Evolutionary conservation across 2,329 filamentous ascomycete genomes (phyloP).

Genomic region (Eurotiales sp.): DNA sequence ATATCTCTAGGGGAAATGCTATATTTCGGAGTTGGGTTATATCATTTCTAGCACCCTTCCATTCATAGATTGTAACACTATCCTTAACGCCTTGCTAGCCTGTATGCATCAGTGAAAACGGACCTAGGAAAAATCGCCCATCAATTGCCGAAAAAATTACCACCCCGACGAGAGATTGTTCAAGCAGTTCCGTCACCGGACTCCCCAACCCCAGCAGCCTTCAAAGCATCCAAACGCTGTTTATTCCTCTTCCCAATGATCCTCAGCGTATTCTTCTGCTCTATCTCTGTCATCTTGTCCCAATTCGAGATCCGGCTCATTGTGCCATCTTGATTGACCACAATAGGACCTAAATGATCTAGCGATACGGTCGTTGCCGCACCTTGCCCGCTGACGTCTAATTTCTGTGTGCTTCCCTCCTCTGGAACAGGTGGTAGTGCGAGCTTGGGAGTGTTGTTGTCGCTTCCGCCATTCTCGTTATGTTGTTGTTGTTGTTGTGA

Average conservation of each 20-base stretch:
- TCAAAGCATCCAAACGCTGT: conserved; percentile 55
- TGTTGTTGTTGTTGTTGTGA: not conserved
- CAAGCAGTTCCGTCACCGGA: conserved; percentile 2
- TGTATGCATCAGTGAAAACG: not conserved
- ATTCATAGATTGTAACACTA: not conserved
- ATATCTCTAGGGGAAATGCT: too few species aligned
- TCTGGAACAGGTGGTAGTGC: conserved; percentile 9
- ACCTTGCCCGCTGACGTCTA: conserved; percentile 55
- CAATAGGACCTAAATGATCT: conserved; percentile 67
- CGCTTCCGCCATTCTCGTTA: not conserved
- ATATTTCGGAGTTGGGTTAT: too few species aligned
- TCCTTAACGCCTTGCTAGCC: not conserved
- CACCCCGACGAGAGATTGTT: not conserved
- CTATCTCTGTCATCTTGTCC: conserved; percentile 65
- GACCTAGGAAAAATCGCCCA: too few species aligned
- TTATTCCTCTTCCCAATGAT: conserved; percentile 67
- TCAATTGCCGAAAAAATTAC: too few species aligned
- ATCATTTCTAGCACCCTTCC: not conserved
- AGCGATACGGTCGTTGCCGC: conserved; percentile 50
- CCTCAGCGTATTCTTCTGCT: conserved; percentile 63
- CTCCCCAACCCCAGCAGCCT: conserved; percentile 28
- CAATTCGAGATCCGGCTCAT: conserved; percentile 70
- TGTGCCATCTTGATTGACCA: conserved; percentile 69
- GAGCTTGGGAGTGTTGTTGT: not conserved
- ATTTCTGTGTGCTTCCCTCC: conserved; percentile 41